Evolutionary conservation across 2,329 filamentous ascomycete species (phyloP).

Genomic region (Botrytis hyacinthi): DNA sequence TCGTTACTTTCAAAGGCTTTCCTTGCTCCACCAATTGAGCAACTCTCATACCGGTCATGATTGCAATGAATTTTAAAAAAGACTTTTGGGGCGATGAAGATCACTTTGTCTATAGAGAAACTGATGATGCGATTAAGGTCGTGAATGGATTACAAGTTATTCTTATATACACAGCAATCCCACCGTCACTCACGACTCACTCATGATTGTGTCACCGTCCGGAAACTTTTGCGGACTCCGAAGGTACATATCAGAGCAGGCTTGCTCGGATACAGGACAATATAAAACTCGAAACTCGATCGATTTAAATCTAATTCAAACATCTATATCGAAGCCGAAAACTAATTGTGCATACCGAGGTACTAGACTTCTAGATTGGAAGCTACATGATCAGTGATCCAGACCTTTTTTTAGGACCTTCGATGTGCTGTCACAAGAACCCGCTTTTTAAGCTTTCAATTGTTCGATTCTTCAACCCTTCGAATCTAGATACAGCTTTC

Average conservation of each 20-base stretch:
- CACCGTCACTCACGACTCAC: background rate
- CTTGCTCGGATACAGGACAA: background rate
- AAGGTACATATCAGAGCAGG: background rate
- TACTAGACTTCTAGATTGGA: background rate
- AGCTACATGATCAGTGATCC: background rate
- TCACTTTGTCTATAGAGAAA: background rate
- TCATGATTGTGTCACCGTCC: background rate
- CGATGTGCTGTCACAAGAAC: background rate
- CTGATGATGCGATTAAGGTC: background rate
- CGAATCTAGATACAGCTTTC: background rate
- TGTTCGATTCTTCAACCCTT: background rate
- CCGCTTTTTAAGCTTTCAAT: background rate
- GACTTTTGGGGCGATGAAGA: background rate
- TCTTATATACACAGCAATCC: background rate
- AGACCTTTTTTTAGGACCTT: background rate
- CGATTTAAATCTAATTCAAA: background rate
- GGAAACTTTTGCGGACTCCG: background rate
- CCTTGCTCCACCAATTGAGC: background rate
- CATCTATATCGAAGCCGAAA: background rate
- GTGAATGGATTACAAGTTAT: background rate
- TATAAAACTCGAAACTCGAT: background rate
- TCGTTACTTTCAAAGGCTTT: background rate
- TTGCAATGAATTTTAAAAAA: background rate
- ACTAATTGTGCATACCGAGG: background rate
- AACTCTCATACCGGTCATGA: background rate